Evolutionary conservation across 2,329 filamentous ascomycete genomes (phyloP).

Genomic region (Ophiosphaerella korrae): DNA sequence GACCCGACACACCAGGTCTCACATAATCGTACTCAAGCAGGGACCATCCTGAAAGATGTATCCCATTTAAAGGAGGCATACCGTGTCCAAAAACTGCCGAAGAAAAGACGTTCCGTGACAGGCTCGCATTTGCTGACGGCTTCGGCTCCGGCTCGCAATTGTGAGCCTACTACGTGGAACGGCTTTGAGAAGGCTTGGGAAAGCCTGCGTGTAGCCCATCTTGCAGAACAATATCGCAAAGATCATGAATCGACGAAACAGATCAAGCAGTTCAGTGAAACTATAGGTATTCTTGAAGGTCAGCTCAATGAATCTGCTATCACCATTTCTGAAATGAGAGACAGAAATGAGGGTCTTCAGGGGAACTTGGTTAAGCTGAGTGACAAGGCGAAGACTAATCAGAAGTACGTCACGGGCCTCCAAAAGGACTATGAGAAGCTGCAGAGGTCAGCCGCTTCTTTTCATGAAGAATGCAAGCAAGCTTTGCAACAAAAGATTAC

Average conservation of each 20-base stretch:
- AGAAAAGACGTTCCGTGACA: slow-evolving; percentile 3
- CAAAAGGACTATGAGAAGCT: slow-evolving; percentile 34
- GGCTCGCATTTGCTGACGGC: background rate
- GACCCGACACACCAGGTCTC: background rate
- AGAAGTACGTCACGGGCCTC: slow-evolving; percentile 35
- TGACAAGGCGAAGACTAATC: slow-evolving; percentile 21
- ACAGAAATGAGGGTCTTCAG: slow-evolving; percentile 6
- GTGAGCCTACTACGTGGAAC: background rate
- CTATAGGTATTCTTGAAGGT: slow-evolving; percentile 10
- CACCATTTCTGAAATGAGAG: slow-evolving; percentile 14
- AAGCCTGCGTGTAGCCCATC: slow-evolving; percentile 9
- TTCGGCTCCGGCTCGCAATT: background rate
- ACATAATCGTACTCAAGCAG: background rate
- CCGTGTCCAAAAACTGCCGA: slow-evolving; percentile 15
- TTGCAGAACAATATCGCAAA: slow-evolving; percentile 13
- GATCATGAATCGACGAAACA: slow-evolving; percentile 10
- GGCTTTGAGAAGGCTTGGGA: slow-evolving; percentile 12
- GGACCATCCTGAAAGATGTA: background rate
- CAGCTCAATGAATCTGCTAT: slow-evolving; percentile 9
- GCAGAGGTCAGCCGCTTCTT: slow-evolving; percentile 10
- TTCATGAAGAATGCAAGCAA: slow-evolving; percentile 19
- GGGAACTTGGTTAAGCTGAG: slow-evolving; percentile 9
- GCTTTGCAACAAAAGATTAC: slow-evolving; percentile 19
- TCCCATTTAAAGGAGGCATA: background rate
- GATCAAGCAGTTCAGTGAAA: slow-evolving; percentile 10